Evolutionary conservation across 495 filamentous ascomycete genomes (phyloP).

Genomic region (Tricharina praecox): DNA sequence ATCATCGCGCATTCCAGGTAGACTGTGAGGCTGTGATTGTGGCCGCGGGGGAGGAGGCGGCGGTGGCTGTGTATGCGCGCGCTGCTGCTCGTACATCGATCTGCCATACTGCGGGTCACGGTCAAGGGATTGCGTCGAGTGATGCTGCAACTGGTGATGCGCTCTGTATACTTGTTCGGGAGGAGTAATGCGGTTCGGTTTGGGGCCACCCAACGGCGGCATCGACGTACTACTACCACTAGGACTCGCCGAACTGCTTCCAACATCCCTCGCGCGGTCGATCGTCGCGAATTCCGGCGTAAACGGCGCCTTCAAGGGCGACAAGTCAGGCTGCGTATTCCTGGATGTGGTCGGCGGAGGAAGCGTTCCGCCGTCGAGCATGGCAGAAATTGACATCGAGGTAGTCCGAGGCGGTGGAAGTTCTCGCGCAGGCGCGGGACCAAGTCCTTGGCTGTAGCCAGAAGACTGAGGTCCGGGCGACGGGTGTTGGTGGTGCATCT

Average conservation of each 20-base stretch:
- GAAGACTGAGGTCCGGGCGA: constrained; percentile 37
- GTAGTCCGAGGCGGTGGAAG: constrained; percentile 32
- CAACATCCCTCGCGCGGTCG: constrained; percentile 28
- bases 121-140: constrained; percentile 22
- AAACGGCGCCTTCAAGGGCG: constrained; percentile 47
- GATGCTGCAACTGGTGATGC: constrained; percentile 31
- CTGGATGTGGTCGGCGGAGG: constrained; percentile 35
- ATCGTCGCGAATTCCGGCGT: constrained; percentile 50
- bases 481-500: constrained; percentile 33
- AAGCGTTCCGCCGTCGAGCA: constrained; percentile 59
- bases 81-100: not conserved
- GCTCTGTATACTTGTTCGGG: constrained; percentile 39
- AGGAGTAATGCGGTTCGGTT: constrained; percentile 30
- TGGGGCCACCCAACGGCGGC: constrained; percentile 13
- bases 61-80: constrained; percentile 29
- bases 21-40: constrained; percentile 18
- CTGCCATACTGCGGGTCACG: constrained; percentile 11
- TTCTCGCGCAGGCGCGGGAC: constrained; percentile 37
- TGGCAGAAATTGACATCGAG: constrained; percentile 88
- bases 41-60: constrained; percentile 17
- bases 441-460: constrained; percentile 33
- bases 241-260: constrained; percentile 33
- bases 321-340: constrained; percentile 42
- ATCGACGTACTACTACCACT: constrained; percentile 27
- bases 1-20: constrained; percentile 10